Evolutionary conservation across 352 stramenopile species (phyloP).

Genomic region (Pythium sukuiense): DNA sequence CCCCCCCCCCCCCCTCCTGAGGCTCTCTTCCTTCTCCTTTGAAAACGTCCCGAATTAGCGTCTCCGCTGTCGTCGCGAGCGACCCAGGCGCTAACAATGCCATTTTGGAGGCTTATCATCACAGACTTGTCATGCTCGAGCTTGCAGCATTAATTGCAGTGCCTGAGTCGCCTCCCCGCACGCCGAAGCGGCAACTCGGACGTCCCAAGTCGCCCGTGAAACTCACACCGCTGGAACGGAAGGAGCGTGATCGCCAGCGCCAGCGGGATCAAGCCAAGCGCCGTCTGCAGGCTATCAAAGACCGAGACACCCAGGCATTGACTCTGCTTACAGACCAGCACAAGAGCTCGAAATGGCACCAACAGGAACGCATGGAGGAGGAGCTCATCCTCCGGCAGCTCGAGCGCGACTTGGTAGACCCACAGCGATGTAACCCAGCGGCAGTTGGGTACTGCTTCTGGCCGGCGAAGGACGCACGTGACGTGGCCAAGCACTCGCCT

Average conservation of each 20-base stretch:
- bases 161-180: not conserved
- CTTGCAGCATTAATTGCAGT: not conserved
- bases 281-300: constrained; percentile 17
- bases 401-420: constrained; percentile 61
- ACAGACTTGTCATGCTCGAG: not conserved
- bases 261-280: constrained; percentile 27
- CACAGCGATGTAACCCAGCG: constrained; percentile 48
- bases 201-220: constrained; percentile 26
- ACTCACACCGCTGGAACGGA: constrained; percentile 34
- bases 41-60: not conserved
- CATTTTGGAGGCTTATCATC: not conserved
- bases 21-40: not conserved
- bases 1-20: not conserved
- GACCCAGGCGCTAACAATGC: not conserved
- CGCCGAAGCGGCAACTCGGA: not conserved
- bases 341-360: constrained; percentile 30
- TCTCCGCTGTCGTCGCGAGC: not conserved
- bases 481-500: constrained; percentile 31
- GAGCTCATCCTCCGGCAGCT: constrained; percentile 62
- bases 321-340: constrained; percentile 17
- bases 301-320: constrained; percentile 14
- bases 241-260: constrained; percentile 28
- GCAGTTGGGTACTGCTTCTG: constrained; percentile 57
- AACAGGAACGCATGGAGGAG: constrained; percentile 43
- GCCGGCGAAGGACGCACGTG: not conserved